Conservation (phyloP, 2,329 filamentous ascomycete species). For the Aspergillus tubingensis region DNA sequence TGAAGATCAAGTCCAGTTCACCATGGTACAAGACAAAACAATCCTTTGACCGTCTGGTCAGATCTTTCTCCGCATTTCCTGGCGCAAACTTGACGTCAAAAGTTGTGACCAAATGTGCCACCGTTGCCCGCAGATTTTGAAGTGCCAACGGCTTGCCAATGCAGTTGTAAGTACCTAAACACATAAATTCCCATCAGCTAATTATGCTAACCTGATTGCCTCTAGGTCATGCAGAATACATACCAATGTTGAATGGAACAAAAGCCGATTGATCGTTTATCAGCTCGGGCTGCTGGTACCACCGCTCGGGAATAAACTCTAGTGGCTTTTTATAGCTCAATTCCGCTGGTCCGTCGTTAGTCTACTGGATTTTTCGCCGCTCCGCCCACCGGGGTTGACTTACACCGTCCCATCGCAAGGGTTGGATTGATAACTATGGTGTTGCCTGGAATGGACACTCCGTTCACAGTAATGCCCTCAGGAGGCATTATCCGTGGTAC, state of each 20-base stretch:
- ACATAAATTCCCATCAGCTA: neutral
- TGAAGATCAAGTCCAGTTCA: constrained; percentile 21
- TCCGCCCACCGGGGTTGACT: constrained; percentile 4
- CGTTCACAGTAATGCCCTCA: constrained; percentile 23
- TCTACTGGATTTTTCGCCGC: neutral
- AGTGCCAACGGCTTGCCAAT: constrained; percentile 42
- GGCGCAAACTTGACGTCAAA: constrained; percentile 42
- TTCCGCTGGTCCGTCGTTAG: constrained; percentile 22
- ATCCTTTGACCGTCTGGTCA: constrained; percentile 37
- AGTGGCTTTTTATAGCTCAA: constrained; percentile 29
- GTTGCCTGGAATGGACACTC: constrained; percentile 19
- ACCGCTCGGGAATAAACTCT: constrained; percentile 34
- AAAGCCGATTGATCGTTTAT: constrained; percentile 38
- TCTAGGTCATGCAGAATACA: neutral
- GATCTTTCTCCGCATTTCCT: constrained; percentile 35
- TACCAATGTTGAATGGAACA: constrained; percentile 38
- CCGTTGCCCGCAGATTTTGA: constrained; percentile 38
- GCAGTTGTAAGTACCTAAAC: constrained; percentile 35
- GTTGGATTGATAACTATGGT: constrained; percentile 26
- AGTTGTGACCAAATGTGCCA: constrained; percentile 35
- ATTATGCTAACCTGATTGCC: too few relatives aligned
- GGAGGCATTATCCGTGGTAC: constrained; percentile 15
- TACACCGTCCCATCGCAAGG: constrained; percentile 28
- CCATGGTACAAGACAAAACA: constrained; percentile 37
- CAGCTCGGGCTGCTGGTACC: constrained; percentile 36